Base-by-base conservation (phyloP, 495 filamentous ascomycete species). In the Aspergillus sclerotioniger region DNA sequence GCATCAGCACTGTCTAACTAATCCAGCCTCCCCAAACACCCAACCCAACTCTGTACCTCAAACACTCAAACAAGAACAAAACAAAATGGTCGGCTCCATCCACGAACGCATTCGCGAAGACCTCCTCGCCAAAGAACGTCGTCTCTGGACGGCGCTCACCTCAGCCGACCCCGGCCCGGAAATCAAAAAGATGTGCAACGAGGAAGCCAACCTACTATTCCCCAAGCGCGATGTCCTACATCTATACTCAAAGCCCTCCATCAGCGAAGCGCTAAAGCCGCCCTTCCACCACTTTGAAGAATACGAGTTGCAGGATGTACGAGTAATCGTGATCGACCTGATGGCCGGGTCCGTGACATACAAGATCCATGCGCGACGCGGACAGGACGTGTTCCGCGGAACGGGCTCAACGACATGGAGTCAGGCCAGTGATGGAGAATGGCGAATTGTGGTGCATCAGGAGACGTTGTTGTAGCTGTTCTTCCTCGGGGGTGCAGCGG, bases 71-170 rank as follows among this genome's bases (percentile, higher is more conserved):
- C n/a, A n/a, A 32, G 15, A 10, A 41, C 12, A 17, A 17, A 17
- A n/a, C n/a, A 37, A 54, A 33, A 61, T 32, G 41, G 62, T 77
- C 73, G 65, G 72, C 13, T 53, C 67, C 17, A 79, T 79, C 53
- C 70, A 77, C 70, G 76, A 79, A 15, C 73, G 76, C 17, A 79
- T 77, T 62, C 69, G 69, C 51, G 59, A 76, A 12, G 76, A 79
- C 55, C 62, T 79, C 29, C 58, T 71, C 52, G 58, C 60, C 58
- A 72, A 74, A 53, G 75, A 76, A 60, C 74, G 67, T 21, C 64
- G 67, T 0, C 69, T 79, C 7, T 79, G 76, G 76, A 76, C 75
- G 1, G 72, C 75, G 2, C 64, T 79, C 8, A 77, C 75, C 6
- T 77, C 75, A 0, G 74, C 75, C 17, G 72, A 76, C 52, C 75